Evolutionary conservation across 805 yeast species (phyloP), one percentile per base, ranked within the genome.

Genomic region (Kuraishia ogatae): DNA sequence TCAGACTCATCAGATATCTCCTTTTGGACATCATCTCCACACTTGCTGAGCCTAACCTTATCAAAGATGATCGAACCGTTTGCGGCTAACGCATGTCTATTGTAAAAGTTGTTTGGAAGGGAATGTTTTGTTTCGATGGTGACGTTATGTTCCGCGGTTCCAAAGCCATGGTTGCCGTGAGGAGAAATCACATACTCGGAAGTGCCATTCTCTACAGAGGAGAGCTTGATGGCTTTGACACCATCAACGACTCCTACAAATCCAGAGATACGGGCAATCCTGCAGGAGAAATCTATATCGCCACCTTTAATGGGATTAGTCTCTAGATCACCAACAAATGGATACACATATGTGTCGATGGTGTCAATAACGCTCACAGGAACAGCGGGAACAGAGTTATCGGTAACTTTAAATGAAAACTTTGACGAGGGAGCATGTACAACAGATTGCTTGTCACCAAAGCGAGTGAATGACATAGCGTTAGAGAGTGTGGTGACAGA

Each of bases 141-240:
- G 58, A 77, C 57, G 57, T 66, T 54, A 70, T 75, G 61, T 61
- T 68, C 63, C 39, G 69, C 60, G 2, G 61, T 53, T 7, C 81
- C 83, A n/a, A 60, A 58, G 1, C 83, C 84, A 57, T 70, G 66
- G 59, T 79, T 78, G 2, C 82, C 82, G 10, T 56, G 50, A n/a
- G 76, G 76, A 6, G 78, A 67, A 2, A 78, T 50, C 1, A 75
- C 70, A 59, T 66, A 78, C 8, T 58, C 58, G 0, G 84, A 76
- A 1, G 77, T 69, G 22, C 83, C 84, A 50, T 73, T 71, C 59
- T 79, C 82, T 23, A 59, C 57, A 8, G 67, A 63, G 26, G 59
- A 55, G 24, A 70, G 58, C 11, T 65, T 58, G 54, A 72, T 53
- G 3, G 67, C 54, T 43, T 56, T 49, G 21, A 58, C 20, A 50